Base-by-base conservation (phyloP, 148 eudicot species). In the Camellia granthamiana region DNA sequence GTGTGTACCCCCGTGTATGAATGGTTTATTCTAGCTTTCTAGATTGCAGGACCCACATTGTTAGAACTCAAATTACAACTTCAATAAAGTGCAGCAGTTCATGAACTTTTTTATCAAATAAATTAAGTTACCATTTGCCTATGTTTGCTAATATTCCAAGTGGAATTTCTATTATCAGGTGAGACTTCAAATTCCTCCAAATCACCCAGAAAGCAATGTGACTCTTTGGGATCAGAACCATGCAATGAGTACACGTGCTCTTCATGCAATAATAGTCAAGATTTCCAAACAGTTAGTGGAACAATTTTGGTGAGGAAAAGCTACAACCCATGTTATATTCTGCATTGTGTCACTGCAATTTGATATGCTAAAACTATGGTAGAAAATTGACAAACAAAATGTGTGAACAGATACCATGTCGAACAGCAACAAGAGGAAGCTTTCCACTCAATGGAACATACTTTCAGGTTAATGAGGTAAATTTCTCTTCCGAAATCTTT, bases 381-480 rank as follows among this genome's bases (percentile, higher is more conserved):
- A 15, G 7, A 38, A 56, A 62, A 23, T 72, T 4, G 74, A 77
- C 5, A 46, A 54, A n/a, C 52, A 62, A 60, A 43, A 60, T 78
- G 1, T 42, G 11, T 76, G 21, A n/a, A 49, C 89, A 95, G 98
- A 85, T 89, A 60, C 97, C 97, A 43, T 84, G 85, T 65, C 84
- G 90, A 81, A 90, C 98, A 59, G 95, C 97, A 42, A 83, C 73
- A 72, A 87, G 87, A 63, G 97, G 90, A 56, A 79, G 69, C 7
- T 94, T 94, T 84, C 91, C 98, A 0, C 87, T 91, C 0, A 91
- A 92, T 46, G 97, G 91, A 60, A 92, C 98, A 30, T 94, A 92
- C 72, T 94, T 94, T 71, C 98, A 94, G 80, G 81, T 87, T 38
- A 92, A 94, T 59, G 98, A 94, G 97, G 98, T 94, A 87, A 62